These are phyloP conservation scores for Moricandia arvensis DNA, from an alignment of 345 rosid species.

Conservation along the genomic window DNA sequence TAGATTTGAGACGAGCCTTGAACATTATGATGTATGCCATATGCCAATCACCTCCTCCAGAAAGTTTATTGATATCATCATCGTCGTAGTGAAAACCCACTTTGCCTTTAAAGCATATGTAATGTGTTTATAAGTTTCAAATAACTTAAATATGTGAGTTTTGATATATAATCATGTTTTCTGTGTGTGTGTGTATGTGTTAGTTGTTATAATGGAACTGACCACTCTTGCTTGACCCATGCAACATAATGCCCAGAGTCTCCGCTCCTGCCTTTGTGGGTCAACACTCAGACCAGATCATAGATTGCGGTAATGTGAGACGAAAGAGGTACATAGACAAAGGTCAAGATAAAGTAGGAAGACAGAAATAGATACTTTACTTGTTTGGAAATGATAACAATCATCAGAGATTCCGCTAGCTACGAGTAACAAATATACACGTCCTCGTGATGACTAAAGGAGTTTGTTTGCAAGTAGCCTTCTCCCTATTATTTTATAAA, in stretches of 20 bases:
- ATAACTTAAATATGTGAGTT: not conserved
- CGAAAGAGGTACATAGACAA: slow-evolving; percentile 34
- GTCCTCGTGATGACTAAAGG: no score
- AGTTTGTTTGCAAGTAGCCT: no score
- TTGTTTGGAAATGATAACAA: not conserved
- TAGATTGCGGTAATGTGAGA: slow-evolving; percentile 70
- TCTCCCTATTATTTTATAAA: no score
- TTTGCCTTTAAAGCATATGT: slow-evolving; percentile 49
- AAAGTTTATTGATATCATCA: slow-evolving; percentile 61
- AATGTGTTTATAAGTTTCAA: not conserved
- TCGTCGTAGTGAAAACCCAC: slow-evolving; percentile 74
- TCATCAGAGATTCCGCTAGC: not conserved
- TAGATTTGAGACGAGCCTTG: slow-evolving; percentile 59
- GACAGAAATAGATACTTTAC: not conserved
- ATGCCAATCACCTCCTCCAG: slow-evolving; percentile 61
- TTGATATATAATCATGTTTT: not conserved
- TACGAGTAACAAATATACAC: no score
- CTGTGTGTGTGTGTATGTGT: no score
- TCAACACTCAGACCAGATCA: slow-evolving; percentile 72
- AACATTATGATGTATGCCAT: slow-evolving; percentile 38
- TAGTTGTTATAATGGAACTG: slow-evolving; percentile 24
- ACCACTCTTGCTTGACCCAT: slow-evolving; percentile 94
- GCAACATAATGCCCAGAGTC: slow-evolving; percentile 90
- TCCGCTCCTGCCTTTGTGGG: slow-evolving; percentile 88
- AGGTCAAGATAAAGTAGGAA: not conserved